phyloP scores from a whole-genome alignment of 257 asterid genomes.

The Linderniella brevidens region DNA sequence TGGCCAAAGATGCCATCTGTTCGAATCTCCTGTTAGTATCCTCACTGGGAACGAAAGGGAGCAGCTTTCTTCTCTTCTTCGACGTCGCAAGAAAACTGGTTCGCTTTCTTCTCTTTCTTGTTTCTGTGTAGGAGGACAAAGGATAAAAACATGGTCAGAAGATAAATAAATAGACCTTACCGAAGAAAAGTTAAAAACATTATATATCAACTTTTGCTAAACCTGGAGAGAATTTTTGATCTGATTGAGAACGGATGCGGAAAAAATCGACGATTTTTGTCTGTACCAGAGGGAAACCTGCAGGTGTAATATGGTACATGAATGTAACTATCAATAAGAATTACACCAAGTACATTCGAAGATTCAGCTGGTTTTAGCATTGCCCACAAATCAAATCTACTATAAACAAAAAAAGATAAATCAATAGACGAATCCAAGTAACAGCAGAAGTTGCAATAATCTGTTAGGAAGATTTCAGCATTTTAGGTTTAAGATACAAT shows the following conservation, averaged over 20 bases:
- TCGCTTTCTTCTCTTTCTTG: constrained; percentile 43
- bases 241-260: constrained; percentile 39
- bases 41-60: constrained; percentile 56
- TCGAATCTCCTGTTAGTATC: constrained; percentile 50
- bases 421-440: no score
- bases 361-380: background rate
- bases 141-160: constrained; percentile 3
- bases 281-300: constrained; percentile 66
- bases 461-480: no score
- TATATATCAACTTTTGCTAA: background rate
- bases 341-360: background rate
- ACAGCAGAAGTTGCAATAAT: no score
- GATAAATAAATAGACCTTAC: background rate
- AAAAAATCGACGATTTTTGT: constrained; percentile 80
- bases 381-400: no score
- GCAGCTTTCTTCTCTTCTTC: constrained; percentile 56
- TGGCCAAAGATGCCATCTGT: constrained; percentile 89
- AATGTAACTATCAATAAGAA: background rate
- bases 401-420: background rate
- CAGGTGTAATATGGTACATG: constrained; percentile 3
- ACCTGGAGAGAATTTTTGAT: constrained; percentile 30
- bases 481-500: no score
- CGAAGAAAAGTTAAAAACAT: background rate
- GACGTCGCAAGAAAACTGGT: constrained; percentile 21
- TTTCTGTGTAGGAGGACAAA: constrained; percentile 19